Evolutionary conservation across 2,329 filamentous ascomycete genomes (phyloP).

Genomic region (Ophiostoma angusticollis): DNA sequence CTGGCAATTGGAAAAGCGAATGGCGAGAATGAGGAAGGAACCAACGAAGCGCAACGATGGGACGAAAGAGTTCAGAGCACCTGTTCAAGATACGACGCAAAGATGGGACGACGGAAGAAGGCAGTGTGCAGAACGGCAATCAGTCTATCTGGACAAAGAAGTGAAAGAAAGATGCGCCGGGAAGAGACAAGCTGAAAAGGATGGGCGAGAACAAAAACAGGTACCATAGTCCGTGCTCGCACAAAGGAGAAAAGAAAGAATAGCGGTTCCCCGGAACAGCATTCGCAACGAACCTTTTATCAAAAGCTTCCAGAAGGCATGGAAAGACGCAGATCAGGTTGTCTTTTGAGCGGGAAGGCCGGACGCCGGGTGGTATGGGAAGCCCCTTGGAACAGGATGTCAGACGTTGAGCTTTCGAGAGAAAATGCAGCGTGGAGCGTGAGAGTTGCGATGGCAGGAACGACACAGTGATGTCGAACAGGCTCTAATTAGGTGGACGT

Average conservation of each 20-base stretch:
- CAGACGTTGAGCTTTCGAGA: slow-evolving; percentile 5
- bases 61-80: neutral
- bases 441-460: neutral
- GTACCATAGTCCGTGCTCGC: neutral
- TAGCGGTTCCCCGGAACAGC: neutral
- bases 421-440: neutral
- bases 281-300: neutral
- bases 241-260: neutral
- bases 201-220: neutral
- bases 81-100: no score
- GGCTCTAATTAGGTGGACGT: no score
- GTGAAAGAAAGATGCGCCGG: neutral
- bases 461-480: no score
- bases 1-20: neutral
- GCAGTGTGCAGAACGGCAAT: no score
- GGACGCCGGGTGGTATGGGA: slow-evolving; percentile 6
- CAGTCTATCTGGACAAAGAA: no score
- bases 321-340: slow-evolving; percentile 7
- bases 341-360: no score
- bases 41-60: neutral
- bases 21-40: neutral
- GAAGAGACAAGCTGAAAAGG: slow-evolving; percentile 1
- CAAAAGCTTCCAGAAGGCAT: slow-evolving; percentile 12
- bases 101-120: neutral
- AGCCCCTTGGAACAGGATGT: slow-evolving; percentile 12